Base-by-base conservation (phyloP, 805 yeast genomes). In the Metschnikowia reukaufii region DNA sequence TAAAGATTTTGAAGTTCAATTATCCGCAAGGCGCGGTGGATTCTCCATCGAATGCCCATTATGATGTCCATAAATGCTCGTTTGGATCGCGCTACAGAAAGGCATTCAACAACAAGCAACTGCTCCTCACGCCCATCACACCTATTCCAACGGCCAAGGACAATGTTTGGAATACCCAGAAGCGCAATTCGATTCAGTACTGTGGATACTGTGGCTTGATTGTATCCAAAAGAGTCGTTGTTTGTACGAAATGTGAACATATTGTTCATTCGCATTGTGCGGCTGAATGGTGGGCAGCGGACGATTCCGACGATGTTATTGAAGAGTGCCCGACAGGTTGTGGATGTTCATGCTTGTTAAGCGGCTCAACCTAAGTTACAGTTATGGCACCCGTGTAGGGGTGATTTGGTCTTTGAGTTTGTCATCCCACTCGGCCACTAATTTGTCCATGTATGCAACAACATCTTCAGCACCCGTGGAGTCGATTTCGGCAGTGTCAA, bases 231-330 rank as follows among this genome's bases (percentile, higher is more conserved):
- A 68, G 85, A 51, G 72, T 85, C 25, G 81, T 83, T 25, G 76
- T 80, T 0, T 91, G 98, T 60, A 75, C 79, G 5, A 70, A 70
- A 21, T 91, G 98, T 65, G 85, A 82, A 46, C 97, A 92, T 65
- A 72, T 87, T 2, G 58, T 86, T 54, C 98, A 91, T 61, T 77
- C 88, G 2, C 70, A 72, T 18, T 91, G 98, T 68, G 94, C 96
- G 0, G 66, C 74, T 16, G 76, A 76, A 42, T 91, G 98, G 59
- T 50, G 57, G 52, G 39, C 44, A 8, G 33, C 36, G 0, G 48
- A 43, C 5, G 49, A 31, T 4, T 45, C 42, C 1, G 44, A 12
- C 6, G 48, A 46, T 5, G 21, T 25, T 12, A 29, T 27, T 15
- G 41, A 36, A 4, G 56, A 47, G 17, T 55, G 59, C 18, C 58